Evolutionary conservation across 1,284 basidiomycete species (phyloP).

Genomic region (Malassezia arunalokei): DNA sequence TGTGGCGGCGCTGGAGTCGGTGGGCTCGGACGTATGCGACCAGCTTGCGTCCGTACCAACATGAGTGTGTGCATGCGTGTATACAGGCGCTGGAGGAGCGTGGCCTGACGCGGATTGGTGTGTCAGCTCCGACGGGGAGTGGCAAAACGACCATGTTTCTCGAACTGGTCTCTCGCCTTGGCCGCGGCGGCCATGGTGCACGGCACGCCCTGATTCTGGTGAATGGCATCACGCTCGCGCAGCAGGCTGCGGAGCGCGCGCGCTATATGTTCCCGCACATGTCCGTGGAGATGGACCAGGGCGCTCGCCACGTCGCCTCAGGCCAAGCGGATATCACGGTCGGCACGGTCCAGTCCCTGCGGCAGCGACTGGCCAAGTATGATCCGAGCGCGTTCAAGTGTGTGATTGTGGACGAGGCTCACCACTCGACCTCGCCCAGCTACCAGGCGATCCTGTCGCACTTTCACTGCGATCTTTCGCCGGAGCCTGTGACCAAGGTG

Average conservation of each 20-base stretch:
- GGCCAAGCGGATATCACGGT: conserved; percentile 77
- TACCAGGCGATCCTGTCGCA: conserved; percentile 66
- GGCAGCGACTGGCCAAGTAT: conserved; percentile 68
- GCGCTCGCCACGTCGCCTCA: conserved; percentile 59
- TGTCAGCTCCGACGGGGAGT: conserved; percentile 68
- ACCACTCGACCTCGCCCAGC: conserved; percentile 81
- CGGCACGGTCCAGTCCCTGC: conserved; percentile 81
- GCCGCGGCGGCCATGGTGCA: conserved; percentile 4
- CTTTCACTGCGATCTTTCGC: conserved; percentile 52
- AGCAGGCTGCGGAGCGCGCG: conserved; percentile 70
- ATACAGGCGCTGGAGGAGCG: conserved; percentile 58
- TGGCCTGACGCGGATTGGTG: conserved; percentile 62
- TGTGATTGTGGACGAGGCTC: conserved; percentile 62
- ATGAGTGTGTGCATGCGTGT: conserved; percentile 70
- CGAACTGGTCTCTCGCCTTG: conserved; percentile 28
- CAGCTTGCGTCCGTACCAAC: conserved; percentile 63
- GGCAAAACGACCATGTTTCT: conserved; percentile 82
- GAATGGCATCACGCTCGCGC: conserved; percentile 73
- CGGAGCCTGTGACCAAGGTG: neutral
- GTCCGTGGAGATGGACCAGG: conserved; percentile 84
- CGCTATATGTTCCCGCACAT: conserved; percentile 59
- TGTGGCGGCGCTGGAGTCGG: too few relatives aligned
- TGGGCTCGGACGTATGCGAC: neutral
- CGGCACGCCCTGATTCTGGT: conserved; percentile 66
- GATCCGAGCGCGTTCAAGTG: conserved; percentile 62